Percentiles rank a stretch among this genome's conserved stretches.
These are phyloP conservation scores for Terfezia boudieri DNA, from an alignment of 495 filamentous ascomycete species.

Conservation along the genomic window DNA sequence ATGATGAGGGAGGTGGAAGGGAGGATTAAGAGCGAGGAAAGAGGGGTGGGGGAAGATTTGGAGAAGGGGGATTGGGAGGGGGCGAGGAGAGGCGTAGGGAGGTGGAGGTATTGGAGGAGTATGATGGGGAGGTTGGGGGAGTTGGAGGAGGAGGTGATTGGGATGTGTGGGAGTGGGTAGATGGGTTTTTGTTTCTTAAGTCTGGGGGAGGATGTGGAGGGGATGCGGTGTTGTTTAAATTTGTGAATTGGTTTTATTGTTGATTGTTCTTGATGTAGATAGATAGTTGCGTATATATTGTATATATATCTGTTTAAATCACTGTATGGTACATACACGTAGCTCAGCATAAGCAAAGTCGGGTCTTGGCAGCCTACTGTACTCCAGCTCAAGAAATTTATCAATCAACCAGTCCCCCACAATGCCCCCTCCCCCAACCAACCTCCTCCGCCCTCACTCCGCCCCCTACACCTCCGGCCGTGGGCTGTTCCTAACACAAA, in stretches of 20 bases:
- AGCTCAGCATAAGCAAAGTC: too few relatives aligned
- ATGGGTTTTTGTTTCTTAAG: neutral
- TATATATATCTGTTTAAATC: neutral
- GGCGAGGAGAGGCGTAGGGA: conserved; percentile 48
- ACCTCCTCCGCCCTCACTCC: neutral
- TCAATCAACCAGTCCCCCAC: neutral
- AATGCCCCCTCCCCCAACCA: neutral
- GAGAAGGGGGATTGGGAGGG: conserved; percentile 36
- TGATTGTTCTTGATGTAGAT: neutral
- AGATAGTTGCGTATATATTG: neutral
- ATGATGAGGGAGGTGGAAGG: conserved; percentile 43
- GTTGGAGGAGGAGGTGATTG: conserved; percentile 62
- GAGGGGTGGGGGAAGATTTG: conserved; percentile 39
- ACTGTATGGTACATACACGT: neutral
- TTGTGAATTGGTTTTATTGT: neutral
- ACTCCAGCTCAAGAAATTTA: neutral
- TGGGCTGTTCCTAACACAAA: neutral
- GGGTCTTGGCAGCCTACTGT: neutral
- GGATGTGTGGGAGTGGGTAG: conserved; percentile 28
- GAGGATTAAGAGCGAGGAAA: conserved; percentile 38
- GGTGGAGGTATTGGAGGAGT: conserved; percentile 73
- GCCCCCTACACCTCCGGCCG: neutral
- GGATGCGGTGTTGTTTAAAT: neutral
- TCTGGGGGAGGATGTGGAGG: neutral
- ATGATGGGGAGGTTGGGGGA: conserved; percentile 46